Evolutionary conservation across 1,139 yeast species (phyloP).

Genomic region (Wickerhamomyces sp.): DNA sequence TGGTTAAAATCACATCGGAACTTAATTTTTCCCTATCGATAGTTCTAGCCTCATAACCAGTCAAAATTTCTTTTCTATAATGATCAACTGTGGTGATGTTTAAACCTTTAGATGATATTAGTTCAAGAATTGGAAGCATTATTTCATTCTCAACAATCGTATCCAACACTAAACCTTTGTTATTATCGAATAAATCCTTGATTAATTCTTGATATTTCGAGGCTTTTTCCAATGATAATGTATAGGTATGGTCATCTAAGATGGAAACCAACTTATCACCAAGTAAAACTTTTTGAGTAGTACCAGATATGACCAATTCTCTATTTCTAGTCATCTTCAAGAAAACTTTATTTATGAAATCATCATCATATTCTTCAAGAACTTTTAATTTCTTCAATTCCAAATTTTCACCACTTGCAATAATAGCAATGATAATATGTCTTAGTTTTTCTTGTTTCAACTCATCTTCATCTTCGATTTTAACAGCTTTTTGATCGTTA

Average conservation of each 20-base stretch:
- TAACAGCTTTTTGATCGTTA: slow-evolving; percentile 6
- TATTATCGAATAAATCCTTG: slow-evolving; percentile 32
- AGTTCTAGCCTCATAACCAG: slow-evolving; percentile 58
- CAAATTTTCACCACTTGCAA: slow-evolving; percentile 48
- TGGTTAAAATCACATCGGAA: slow-evolving; percentile 48
- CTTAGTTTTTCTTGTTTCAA: slow-evolving; percentile 28
- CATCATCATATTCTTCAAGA: slow-evolving; percentile 39
- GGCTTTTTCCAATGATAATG: slow-evolving; percentile 41
- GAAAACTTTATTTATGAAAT: slow-evolving; percentile 44
- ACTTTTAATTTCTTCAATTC: slow-evolving; percentile 43
- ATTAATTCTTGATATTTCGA: slow-evolving; percentile 38
- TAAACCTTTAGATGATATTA: slow-evolving; percentile 34
- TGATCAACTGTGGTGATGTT: slow-evolving; percentile 50
- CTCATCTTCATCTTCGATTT: slow-evolving; percentile 20
- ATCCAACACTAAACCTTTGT: slow-evolving; percentile 53
- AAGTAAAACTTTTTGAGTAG: slow-evolving; percentile 45
- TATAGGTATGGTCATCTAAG: slow-evolving; percentile 37
- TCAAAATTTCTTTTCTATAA: slow-evolving; percentile 35
- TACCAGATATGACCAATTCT: slow-evolving; percentile 45
- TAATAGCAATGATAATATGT: slow-evolving; percentile 46
- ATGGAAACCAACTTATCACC: slow-evolving; percentile 50
- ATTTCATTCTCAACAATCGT: slow-evolving; percentile 54
- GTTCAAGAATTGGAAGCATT: slow-evolving; percentile 48
- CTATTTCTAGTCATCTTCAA: slow-evolving; percentile 47
- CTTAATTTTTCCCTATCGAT: slow-evolving; percentile 58